A percentile compares a stretch with the other conserved stretches of the same genome.
These are phyloP conservation scores for Nannochloris sp. DNA, from an alignment of 139 green algal species.

Conservation along the genomic window DNA sequence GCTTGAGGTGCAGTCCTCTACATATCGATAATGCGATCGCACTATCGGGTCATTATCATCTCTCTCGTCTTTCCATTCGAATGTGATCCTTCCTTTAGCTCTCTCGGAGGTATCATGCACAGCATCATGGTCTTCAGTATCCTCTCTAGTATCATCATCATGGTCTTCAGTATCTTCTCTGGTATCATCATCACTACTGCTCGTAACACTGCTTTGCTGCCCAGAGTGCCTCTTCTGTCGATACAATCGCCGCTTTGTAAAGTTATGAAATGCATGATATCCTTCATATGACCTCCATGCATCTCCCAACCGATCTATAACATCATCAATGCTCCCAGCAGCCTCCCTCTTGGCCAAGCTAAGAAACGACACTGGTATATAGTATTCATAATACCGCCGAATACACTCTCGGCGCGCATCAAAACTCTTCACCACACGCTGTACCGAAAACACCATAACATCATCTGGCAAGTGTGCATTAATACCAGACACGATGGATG, in stretches of 20 bases:
- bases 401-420: conserved; percentile 25
- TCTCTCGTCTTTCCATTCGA: background rate
- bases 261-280: conserved; percentile 52
- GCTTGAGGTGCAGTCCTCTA: conserved; percentile 10
- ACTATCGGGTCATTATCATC: background rate
- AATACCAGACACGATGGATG: conserved; percentile 30
- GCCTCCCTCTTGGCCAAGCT: background rate
- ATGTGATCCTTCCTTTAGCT: background rate
- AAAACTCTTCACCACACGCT: conserved; percentile 36
- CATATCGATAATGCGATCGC: conserved; percentile 3
- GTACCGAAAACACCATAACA: conserved; percentile 37
- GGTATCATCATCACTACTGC: background rate
- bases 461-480: conserved; percentile 48
- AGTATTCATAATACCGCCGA: conserved; percentile 36
- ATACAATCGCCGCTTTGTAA: conserved; percentile 43
- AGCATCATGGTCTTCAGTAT: background rate
- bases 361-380: conserved; percentile 27
- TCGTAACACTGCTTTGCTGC: too few species aligned
- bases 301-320: conserved; percentile 18
- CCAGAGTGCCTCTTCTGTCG: background rate
- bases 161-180: background rate
- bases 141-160: background rate
- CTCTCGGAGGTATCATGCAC: too few species aligned
- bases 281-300: conserved; percentile 35
- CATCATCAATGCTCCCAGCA: background rate